phyloP scores from a whole-genome alignment of 2,329 filamentous ascomycete species.

The Amesomyces nigricolor region DNA sequence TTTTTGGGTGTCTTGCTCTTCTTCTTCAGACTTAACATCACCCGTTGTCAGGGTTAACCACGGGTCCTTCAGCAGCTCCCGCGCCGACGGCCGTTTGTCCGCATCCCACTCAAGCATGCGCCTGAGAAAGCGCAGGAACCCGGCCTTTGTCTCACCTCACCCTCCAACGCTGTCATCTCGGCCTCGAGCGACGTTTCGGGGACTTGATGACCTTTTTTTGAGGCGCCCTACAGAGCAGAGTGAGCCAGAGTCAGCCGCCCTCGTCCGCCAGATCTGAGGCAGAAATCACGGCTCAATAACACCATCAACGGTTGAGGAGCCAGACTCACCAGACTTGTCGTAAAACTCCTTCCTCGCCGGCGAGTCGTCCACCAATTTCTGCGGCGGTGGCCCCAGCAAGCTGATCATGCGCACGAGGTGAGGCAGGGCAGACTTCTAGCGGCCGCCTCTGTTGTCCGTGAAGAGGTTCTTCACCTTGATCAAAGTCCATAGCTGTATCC shows the following conservation, averaged over 20 bases:
- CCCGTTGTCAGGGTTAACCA: constrained; percentile 32
- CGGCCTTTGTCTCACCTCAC: constrained; percentile 4
- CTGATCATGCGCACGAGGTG: constrained; percentile 13
- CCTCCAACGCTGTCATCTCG: constrained; percentile 5
- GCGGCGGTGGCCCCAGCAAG: constrained; percentile 8
- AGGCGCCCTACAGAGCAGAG: neutral
- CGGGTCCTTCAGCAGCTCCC: constrained; percentile 9
- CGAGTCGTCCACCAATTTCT: constrained; percentile 7
- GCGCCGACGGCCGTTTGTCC: constrained; percentile 5
- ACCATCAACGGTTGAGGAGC: neutral
- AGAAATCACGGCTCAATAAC: neutral
- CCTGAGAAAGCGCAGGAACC: constrained; percentile 7
- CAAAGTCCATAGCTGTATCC: constrained; percentile 2
- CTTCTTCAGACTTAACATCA: constrained; percentile 46
- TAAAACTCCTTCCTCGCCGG: constrained; percentile 2
- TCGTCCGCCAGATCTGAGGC: too few relatives aligned
- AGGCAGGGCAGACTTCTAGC: constrained; percentile 1
- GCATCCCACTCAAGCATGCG: constrained; percentile 13
- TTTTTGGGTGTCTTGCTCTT: neutral
- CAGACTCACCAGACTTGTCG: constrained; percentile 6
- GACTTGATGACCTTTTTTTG: neutral
- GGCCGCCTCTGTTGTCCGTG: constrained; percentile 1
- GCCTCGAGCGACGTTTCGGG: constrained; percentile 7
- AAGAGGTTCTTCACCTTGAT: constrained; percentile 9
- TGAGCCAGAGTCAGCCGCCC: neutral